Base-by-base conservation (phyloP, 1,139 yeast genomes). In the Magnusiomyces starmeri region DNA sequence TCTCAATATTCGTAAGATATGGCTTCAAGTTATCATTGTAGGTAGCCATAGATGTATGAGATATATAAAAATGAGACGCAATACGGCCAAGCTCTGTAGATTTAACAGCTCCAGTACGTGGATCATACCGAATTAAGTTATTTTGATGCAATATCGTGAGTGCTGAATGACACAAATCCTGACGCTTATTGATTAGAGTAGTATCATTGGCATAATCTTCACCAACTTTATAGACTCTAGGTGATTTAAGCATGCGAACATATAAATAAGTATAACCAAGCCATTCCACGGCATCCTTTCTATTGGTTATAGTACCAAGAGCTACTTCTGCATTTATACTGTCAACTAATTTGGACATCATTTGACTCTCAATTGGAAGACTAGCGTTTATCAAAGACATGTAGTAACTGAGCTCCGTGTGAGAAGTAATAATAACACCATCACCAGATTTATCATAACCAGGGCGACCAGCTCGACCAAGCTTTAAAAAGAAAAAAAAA, bases 401-500 rank as follows among this genome's bases (percentile, higher is more conserved):
- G 63, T 89, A 92, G 63, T 89, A 90, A 58, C 87, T 94, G 24
- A 92, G 75, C 62, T 89, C 95, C 20, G 83, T 82, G 57, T 87
- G 94, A 0, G 90, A 77, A 0, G 98, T 92, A 45, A 92, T 88
- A 41, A 92, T 88, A 7, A 92, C 81, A 70, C 98, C 98, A 62
- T 88, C 96, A 63, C 98, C 98, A 62, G 82, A 80, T 34, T 81
- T 81, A 67, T 92, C 98, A 67, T 85, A 92, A 54, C 97, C 75
- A 0, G 98, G 98, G 66, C 98, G 78, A 60, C 98, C 98, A 34
- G 98, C 98, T 71, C 98, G 81, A 44, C 98, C 98, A 27, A 72
- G 64, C 53, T 45, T 45, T 4, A 43, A 4, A 3, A 34, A 34
- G 18, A 32, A 32, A 4, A 27, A 32, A 40, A 45, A 22, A 8